Conservation (phyloP, 2,329 filamentous ascomycete genomes). For the Diaporthe capsici region DNA sequence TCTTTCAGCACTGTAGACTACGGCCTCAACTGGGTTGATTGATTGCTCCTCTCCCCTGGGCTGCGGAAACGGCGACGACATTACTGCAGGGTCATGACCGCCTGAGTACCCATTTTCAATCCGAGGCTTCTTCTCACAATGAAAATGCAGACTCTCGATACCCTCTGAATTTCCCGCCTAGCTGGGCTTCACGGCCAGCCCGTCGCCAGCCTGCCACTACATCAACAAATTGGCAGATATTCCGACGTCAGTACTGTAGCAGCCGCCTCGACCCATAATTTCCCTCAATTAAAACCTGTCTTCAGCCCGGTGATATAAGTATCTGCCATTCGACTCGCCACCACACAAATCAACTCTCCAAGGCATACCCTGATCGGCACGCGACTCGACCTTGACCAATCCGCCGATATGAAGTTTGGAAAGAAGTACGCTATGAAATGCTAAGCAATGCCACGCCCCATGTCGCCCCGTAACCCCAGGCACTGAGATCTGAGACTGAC, state of each 20-base stretch:
- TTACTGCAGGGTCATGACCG: conserved; percentile 34
- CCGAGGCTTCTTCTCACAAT: conserved; percentile 41
- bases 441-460: neutral
- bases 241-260: conserved; percentile 17
- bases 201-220: neutral
- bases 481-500: neutral
- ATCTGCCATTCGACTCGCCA: conserved; percentile 10
- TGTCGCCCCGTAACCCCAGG: no score
- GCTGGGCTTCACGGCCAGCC: conserved; percentile 26
- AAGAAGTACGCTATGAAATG: conserved; percentile 49
- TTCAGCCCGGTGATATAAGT: neutral
- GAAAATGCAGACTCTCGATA: conserved; percentile 42
- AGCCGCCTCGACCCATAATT: conserved; percentile 25
- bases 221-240: conserved; percentile 7
- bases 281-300: conserved; percentile 11
- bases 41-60: neutral
- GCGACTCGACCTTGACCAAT: conserved; percentile 15
- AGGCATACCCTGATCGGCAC: neutral
- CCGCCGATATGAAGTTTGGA: conserved; percentile 54
- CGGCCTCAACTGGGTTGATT: conserved; percentile 3
- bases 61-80: neutral
- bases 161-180: conserved; percentile 29
- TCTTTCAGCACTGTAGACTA: neutral
- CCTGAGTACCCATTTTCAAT: conserved; percentile 35
- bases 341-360: neutral